Percentiles rank a stretch among this genome's conserved stretches.
Conservation (phyloP, 192 early-diverging fungal genomes). For the Podila horticola region DNA sequence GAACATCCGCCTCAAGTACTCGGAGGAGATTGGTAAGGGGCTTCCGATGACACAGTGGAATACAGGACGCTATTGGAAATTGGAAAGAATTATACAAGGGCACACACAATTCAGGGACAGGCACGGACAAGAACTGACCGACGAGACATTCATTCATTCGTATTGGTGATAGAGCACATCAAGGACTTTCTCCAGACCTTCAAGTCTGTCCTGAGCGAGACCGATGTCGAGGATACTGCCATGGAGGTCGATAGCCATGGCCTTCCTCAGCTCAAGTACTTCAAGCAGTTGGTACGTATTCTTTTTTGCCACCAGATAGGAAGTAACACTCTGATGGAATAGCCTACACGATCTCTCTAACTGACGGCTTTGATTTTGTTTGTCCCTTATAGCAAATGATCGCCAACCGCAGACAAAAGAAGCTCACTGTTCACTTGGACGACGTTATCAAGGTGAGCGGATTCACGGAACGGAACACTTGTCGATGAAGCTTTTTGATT, state of each 20-base stretch:
- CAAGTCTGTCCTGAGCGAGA: slow-evolving; percentile 45
- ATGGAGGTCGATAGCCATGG: slow-evolving; percentile 35
- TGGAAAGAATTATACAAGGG: no score
- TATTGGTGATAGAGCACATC: slow-evolving; percentile 20
- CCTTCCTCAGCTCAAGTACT: slow-evolving; percentile 42
- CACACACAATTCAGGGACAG: no score
- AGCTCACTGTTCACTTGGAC: slow-evolving; percentile 72
- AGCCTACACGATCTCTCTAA: not conserved
- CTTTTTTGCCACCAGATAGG: not conserved
- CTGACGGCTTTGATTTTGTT: not conserved
- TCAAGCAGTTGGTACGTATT: slow-evolving; percentile 33
- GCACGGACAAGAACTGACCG: not conserved
- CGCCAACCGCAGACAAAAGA: slow-evolving; percentile 68
- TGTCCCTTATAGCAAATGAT: slow-evolving; percentile 63
- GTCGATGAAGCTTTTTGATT: not conserved
- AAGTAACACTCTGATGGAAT: not conserved
- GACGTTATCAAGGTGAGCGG: slow-evolving; percentile 66
- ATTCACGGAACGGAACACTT: not conserved
- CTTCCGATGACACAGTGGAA: not conserved
- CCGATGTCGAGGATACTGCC: slow-evolving; percentile 40
- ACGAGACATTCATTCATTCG: not conserved
- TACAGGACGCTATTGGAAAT: no score
- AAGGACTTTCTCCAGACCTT: slow-evolving; percentile 48
- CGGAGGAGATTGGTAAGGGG: slow-evolving; percentile 42
- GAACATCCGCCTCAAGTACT: slow-evolving; percentile 34